phyloP scores from a whole-genome alignment of 805 yeast genomes.

The Komagataella mondaviorum region DNA sequence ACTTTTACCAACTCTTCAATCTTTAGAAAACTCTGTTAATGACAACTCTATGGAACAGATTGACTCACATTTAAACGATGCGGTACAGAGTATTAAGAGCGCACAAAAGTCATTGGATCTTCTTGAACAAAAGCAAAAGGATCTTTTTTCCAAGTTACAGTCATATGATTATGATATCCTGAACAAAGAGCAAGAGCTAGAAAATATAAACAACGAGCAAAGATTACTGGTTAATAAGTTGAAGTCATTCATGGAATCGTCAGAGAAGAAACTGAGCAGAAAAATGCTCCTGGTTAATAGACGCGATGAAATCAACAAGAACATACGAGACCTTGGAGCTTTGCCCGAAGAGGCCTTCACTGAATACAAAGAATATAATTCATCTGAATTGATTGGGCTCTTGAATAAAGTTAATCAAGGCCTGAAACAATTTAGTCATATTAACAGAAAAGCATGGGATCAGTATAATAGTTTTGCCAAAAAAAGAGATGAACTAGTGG shows the following conservation, averaged over 20 bases:
- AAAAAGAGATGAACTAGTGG: constrained; percentile 54
- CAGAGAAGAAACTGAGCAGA: constrained; percentile 52
- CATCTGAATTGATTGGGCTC: constrained; percentile 38
- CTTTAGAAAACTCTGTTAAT: neutral
- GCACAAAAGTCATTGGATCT: constrained; percentile 9
- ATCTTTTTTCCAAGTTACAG: constrained; percentile 15
- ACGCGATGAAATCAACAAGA: constrained; percentile 58
- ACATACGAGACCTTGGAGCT: constrained; percentile 75
- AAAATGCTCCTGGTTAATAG: constrained; percentile 46
- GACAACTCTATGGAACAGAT: neutral
- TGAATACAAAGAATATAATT: constrained; percentile 25
- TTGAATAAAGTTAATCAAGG: constrained; percentile 43
- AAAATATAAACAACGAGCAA: constrained; percentile 45
- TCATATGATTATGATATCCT: constrained; percentile 16
- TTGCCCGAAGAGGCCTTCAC: constrained; percentile 76
- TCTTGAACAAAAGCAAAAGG: constrained; percentile 6
- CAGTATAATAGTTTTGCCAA: constrained; percentile 62
- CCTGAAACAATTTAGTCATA: constrained; percentile 54
- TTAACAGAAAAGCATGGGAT: constrained; percentile 83
- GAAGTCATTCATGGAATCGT: constrained; percentile 45
- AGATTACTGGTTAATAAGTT: constrained; percentile 35
- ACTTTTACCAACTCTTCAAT: constrained; percentile 30
- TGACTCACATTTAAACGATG: neutral
- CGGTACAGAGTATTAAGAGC: neutral
- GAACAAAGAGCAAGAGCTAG: constrained; percentile 24